These are phyloP conservation scores for Pseudocercospora fijiensis DNA, from an alignment of 2,329 filamentous ascomycete species.

Conservation along the genomic window DNA sequence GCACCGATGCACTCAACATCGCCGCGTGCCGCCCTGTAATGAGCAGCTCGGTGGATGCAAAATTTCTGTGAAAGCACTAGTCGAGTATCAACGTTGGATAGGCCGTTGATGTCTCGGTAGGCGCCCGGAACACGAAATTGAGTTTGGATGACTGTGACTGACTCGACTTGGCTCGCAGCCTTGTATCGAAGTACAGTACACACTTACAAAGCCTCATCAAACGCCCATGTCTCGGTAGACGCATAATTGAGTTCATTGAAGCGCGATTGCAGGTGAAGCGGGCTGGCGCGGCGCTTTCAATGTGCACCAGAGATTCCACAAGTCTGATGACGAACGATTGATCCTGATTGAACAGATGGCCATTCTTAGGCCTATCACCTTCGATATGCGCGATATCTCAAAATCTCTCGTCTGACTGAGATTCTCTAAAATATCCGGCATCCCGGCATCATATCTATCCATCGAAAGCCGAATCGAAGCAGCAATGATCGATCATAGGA, in stretches of 20 bases:
- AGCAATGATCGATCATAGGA: not conserved
- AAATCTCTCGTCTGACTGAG: not conserved
- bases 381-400: not conserved
- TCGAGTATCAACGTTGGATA: not conserved
- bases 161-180: not conserved
- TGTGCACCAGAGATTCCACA: not conserved
- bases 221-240: constrained; percentile 1
- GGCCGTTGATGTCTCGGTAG: constrained; percentile 6
- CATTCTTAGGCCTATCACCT: no score
- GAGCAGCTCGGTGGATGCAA: not conserved
- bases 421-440: not conserved
- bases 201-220: not conserved
- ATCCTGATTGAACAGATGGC: not conserved
- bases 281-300: not conserved
- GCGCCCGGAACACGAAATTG: not conserved
- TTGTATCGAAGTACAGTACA: not conserved
- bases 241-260: constrained; percentile 1
- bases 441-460: not conserved
- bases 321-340: not conserved
- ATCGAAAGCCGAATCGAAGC: not conserved
- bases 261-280: not conserved
- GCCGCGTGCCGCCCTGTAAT: not conserved
- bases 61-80: not conserved
- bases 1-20: not conserved
- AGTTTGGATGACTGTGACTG: not conserved